phyloP scores from a whole-genome alignment of 768 basidiomycete genomes.

The Dacryopinax primogenitus region DNA sequence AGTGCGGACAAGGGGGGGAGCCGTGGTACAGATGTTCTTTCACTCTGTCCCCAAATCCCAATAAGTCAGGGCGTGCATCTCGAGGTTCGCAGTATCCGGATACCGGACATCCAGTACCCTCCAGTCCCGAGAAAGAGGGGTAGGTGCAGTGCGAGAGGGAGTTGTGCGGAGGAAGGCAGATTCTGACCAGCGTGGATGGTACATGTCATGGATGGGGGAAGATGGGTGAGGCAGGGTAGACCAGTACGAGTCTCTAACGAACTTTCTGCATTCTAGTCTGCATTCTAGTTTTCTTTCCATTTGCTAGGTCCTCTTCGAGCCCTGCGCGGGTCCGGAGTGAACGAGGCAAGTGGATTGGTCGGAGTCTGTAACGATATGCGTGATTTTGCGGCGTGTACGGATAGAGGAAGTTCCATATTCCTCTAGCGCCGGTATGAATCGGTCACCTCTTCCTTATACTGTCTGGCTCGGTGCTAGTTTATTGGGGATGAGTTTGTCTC shows the following conservation, averaged over 20 bases:
- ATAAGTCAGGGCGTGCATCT: neutral
- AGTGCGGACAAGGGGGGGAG: too few species aligned
- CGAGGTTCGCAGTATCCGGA: neutral
- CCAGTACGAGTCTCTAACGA: slow-evolving; percentile 69
- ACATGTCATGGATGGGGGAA: neutral
- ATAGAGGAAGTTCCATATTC: slow-evolving; percentile 33
- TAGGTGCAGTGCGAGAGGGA: neutral
- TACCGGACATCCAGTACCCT: neutral
- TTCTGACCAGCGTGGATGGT: neutral
- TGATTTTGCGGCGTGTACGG: slow-evolving; percentile 51
- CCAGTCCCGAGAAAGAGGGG: neutral
- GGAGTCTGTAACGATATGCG: slow-evolving; percentile 54
- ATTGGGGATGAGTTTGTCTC: too few species aligned
- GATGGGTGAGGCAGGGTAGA: neutral
- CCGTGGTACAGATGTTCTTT: too few species aligned
- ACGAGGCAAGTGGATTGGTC: slow-evolving; percentile 52
- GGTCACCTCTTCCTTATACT: too few species aligned
- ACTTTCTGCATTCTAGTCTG: slow-evolving; percentile 71
- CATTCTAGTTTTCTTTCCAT: slow-evolving; percentile 42
- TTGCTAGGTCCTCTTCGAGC: slow-evolving; percentile 1
- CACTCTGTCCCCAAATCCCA: neutral
- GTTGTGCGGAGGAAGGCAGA: neutral
- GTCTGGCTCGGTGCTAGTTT: too few species aligned
- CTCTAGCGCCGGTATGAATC: too few species aligned
- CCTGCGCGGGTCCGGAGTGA: slow-evolving; percentile 32